Percentiles rank a stretch among this genome's conserved stretches.
phyloP scores from a whole-genome alignment of 2,329 filamentous ascomycete genomes.

The Aaosphaeria pasadenensis region DNA sequence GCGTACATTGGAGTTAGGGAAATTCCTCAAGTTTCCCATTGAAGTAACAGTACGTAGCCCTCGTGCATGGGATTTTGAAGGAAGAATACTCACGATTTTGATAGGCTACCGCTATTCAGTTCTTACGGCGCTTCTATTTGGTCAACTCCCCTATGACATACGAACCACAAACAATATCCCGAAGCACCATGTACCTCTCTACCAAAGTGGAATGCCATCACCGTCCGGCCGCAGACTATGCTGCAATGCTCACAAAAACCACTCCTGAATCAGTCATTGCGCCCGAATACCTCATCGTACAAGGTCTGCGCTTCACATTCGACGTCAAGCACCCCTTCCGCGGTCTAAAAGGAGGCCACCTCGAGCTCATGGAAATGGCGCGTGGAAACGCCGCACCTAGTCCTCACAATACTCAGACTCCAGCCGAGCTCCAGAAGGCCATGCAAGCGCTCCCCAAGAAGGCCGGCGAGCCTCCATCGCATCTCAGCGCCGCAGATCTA shows the following conservation, averaged over 20 bases:
- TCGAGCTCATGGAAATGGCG: constrained; percentile 72
- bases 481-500: constrained; percentile 18
- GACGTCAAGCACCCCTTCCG: constrained; percentile 90
- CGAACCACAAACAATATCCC: constrained; percentile 82
- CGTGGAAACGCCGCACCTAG: constrained; percentile 54
- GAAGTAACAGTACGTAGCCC: constrained; percentile 56
- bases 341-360: constrained; percentile 78
- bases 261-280: constrained; percentile 80
- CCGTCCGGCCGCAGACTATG: constrained; percentile 62
- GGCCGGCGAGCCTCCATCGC: constrained; percentile 9
- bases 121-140: constrained; percentile 91
- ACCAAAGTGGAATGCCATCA: constrained; percentile 89
- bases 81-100: background rate
- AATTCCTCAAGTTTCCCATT: constrained; percentile 59
- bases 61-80: background rate
- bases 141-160: constrained; percentile 97
- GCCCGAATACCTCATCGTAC: constrained; percentile 88
- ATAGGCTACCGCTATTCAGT: constrained; percentile 78
- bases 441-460: constrained; percentile 27
- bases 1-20: constrained; percentile 54
- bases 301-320: constrained; percentile 89
- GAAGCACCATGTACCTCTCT: constrained; percentile 87
- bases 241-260: constrained; percentile 45
- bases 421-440: constrained; percentile 21
- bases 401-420: constrained; percentile 10